phyloP scores from a whole-genome alignment of 2,329 filamentous ascomycete genomes.

The Hirsutella rhossiliensis region DNA sequence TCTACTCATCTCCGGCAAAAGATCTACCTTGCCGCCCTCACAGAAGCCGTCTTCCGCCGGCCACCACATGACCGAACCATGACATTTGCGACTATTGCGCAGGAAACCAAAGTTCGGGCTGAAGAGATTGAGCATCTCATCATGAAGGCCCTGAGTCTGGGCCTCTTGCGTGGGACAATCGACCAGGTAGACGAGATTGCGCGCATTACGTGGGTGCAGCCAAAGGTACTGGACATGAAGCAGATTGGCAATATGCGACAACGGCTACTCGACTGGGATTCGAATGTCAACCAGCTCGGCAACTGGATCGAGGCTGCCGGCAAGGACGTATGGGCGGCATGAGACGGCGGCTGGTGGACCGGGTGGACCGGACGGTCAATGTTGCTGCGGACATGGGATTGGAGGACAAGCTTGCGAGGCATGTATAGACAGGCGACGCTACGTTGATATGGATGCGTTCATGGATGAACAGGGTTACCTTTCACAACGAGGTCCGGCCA shows the following conservation, averaged over 20 bases:
- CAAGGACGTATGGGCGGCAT: conserved; percentile 92
- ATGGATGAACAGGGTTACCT: too few relatives aligned
- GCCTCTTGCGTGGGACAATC: conserved; percentile 80
- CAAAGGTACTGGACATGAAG: conserved; percentile 90
- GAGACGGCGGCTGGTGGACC: conserved; percentile 10
- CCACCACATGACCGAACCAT: conserved; percentile 92
- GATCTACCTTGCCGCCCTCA: conserved; percentile 92
- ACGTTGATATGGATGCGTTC: too few relatives aligned
- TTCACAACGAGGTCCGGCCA: too few relatives aligned
- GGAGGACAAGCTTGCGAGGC: too few relatives aligned
- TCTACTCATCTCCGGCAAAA: conserved; percentile 85
- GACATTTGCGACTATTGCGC: conserved; percentile 77
- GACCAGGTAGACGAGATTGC: conserved; percentile 93
- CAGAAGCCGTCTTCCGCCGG: conserved; percentile 90
- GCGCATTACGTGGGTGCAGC: conserved; percentile 96
- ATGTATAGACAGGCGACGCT: too few relatives aligned
- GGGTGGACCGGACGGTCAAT: too few relatives aligned
- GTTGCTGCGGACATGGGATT: too few relatives aligned
- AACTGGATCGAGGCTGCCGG: conserved; percentile 94
- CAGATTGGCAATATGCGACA: conserved; percentile 90
- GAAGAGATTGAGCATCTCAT: conserved; percentile 96
- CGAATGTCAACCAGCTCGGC: conserved; percentile 87
- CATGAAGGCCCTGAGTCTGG: conserved; percentile 97
- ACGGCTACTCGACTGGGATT: conserved; percentile 86
- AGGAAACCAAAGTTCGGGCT: conserved; percentile 82